A percentile compares a stretch with the other conserved stretches of the same genome.
phyloP scores from a whole-genome alignment of 1,284 basidiomycete genomes.

The Ustilago nuda region DNA sequence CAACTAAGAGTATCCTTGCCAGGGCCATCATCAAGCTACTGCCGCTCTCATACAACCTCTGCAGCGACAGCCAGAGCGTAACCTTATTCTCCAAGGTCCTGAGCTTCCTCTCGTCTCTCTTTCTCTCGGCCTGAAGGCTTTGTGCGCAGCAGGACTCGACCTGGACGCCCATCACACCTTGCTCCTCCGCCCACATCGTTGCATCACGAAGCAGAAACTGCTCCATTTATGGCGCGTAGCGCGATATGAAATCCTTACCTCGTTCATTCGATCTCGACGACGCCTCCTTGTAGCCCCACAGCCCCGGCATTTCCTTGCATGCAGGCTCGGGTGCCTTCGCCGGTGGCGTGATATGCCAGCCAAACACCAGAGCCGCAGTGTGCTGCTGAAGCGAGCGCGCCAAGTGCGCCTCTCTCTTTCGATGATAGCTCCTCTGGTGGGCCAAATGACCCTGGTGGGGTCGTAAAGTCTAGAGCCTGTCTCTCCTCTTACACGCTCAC shows the following conservation, averaged over 20 bases:
- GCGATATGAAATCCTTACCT: slow-evolving; percentile 29
- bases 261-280: neutral
- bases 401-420: slow-evolving; percentile 9
- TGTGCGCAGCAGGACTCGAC: neutral
- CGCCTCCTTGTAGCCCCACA: slow-evolving; percentile 1
- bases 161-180: slow-evolving; percentile 8
- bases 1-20: slow-evolving; percentile 11
- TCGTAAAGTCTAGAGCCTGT: neutral
- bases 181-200: slow-evolving; percentile 16
- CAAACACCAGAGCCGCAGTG: slow-evolving; percentile 11
- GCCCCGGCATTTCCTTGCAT: slow-evolving; percentile 4
- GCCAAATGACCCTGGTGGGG: slow-evolving; percentile 24
- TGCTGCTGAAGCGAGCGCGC: slow-evolving; percentile 4
- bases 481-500: neutral
- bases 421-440: slow-evolving; percentile 13
- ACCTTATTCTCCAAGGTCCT: neutral
- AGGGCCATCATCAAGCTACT: neutral
- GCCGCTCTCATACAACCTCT: neutral
- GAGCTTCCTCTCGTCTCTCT: neutral
- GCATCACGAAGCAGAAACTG: neutral
- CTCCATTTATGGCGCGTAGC: neutral
- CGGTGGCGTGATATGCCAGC: slow-evolving; percentile 15
- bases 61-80: slow-evolving; percentile 15
- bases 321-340: neutral
- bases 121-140: slow-evolving; percentile 1